Evolutionary conservation across 2,329 filamentous ascomycete species (phyloP).

Genomic region (Penicillium sp.): DNA sequence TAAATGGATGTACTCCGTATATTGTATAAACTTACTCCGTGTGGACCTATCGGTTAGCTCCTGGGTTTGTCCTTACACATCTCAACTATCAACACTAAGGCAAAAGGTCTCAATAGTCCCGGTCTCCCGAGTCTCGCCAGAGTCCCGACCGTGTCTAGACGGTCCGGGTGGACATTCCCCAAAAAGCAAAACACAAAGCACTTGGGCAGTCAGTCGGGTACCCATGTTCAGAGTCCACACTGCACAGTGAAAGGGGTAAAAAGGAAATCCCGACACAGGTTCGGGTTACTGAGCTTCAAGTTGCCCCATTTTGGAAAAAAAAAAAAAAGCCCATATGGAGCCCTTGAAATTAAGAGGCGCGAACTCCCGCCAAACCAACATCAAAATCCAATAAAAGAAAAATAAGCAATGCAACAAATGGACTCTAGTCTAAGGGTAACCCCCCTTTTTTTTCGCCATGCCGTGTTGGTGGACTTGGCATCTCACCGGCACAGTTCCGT

Average conservation of each 20-base stretch:
- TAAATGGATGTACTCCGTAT: not conserved
- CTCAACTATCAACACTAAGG: not conserved
- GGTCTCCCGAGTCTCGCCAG: not conserved
- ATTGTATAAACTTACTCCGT: not conserved
- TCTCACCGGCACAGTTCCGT: constrained; percentile 10
- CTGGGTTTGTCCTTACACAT: not conserved
- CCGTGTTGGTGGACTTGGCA: constrained; percentile 20
- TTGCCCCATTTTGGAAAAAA: not conserved
- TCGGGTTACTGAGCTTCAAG: not conserved
- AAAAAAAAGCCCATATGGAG: not conserved
- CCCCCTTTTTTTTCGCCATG: constrained; percentile 10
- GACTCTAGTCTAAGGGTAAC: constrained; percentile 10
- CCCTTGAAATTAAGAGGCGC: constrained; percentile 2
- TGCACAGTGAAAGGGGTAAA: not conserved
- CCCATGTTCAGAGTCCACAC: not conserved
- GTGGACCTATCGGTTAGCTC: not conserved
- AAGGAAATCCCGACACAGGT: not conserved
- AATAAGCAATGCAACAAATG: constrained; percentile 11
- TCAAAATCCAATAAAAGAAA: not conserved
- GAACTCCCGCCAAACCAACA: not conserved
- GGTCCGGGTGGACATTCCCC: not conserved
- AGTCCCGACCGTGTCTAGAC: not conserved
- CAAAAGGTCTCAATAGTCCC: not conserved
- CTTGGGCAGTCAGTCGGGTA: constrained; percentile 2
- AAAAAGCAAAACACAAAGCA: not conserved